phyloP scores from a whole-genome alignment of 1,139 yeast species.

The Ogataea hybrid region DNA sequence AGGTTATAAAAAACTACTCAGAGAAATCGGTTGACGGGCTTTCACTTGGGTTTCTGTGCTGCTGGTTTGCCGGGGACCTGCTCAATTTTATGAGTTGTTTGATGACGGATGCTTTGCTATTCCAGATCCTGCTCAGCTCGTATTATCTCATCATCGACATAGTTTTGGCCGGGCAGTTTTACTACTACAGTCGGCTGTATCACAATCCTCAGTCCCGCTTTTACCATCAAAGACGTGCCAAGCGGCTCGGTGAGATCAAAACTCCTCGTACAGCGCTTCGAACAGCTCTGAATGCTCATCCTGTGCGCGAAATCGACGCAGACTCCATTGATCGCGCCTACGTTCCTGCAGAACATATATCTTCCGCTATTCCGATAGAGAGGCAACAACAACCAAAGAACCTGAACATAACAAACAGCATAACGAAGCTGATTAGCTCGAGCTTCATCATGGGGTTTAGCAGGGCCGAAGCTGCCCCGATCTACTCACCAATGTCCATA shows the following conservation, averaged over 20 bases:
- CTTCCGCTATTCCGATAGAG: constrained; percentile 13
- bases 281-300: constrained; percentile 13
- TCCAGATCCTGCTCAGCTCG: constrained; percentile 71
- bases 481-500: constrained; percentile 3
- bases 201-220: constrained; percentile 32
- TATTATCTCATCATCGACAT: constrained; percentile 76
- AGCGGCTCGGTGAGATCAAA: constrained; percentile 14
- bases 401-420: constrained; percentile 8
- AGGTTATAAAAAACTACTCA: constrained; percentile 69
- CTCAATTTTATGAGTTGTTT: constrained; percentile 79
- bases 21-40: constrained; percentile 85
- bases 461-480: constrained; percentile 30
- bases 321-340: constrained; percentile 7
- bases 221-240: constrained; percentile 34
- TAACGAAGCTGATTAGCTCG: constrained; percentile 25
- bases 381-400: neutral
- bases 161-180: constrained; percentile 70
- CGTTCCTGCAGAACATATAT: constrained; percentile 20
- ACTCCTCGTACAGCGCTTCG: constrained; percentile 27
- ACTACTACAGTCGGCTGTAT: constrained; percentile 55
- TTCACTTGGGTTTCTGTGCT: constrained; percentile 67
- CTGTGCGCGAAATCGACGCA: constrained; percentile 14
- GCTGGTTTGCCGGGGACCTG: constrained; percentile 86
- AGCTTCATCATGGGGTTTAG: constrained; percentile 30
- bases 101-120: constrained; percentile 69